A percentile compares a stretch with the other conserved stretches of the same genome.
These are phyloP conservation scores for Pythium myriotylum DNA, from an alignment of 352 stramenopile species.

Conservation along the genomic window DNA sequence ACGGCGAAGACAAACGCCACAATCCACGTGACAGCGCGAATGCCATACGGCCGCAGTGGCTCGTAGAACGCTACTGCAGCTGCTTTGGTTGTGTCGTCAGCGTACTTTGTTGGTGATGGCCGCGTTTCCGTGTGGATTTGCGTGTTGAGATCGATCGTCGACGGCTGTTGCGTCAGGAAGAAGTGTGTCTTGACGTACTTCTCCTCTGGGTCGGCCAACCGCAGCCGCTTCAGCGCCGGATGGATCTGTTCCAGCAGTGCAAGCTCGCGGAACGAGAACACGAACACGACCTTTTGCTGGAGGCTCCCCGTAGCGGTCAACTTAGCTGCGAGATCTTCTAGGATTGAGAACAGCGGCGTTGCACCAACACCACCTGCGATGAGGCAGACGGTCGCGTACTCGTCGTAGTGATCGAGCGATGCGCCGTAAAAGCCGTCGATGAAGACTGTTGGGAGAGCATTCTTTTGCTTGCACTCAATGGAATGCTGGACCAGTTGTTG, in stretches of 20 bases:
- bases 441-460: neutral
- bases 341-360: neutral
- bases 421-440: neutral
- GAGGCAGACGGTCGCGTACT: neutral
- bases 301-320: neutral
- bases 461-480: constrained; percentile 27
- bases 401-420: neutral
- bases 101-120: no score
- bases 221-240: no score
- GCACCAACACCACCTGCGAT: neutral
- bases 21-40: neutral
- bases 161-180: no score
- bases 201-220: no score
- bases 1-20: constrained; percentile 2
- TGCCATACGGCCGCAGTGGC: neutral
- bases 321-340: constrained; percentile 35
- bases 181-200: no score
- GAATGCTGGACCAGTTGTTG: constrained; percentile 28
- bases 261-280: constrained; percentile 44
- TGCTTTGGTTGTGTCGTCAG: neutral
- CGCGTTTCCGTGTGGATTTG: no score
- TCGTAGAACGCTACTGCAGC: constrained; percentile 2
- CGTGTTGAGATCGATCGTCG: no score
- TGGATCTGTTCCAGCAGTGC: constrained; percentile 34
- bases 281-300: constrained; percentile 24